phyloP scores from a whole-genome alignment of 805 yeast genomes.

The Wickerhamiella lipophila region DNA sequence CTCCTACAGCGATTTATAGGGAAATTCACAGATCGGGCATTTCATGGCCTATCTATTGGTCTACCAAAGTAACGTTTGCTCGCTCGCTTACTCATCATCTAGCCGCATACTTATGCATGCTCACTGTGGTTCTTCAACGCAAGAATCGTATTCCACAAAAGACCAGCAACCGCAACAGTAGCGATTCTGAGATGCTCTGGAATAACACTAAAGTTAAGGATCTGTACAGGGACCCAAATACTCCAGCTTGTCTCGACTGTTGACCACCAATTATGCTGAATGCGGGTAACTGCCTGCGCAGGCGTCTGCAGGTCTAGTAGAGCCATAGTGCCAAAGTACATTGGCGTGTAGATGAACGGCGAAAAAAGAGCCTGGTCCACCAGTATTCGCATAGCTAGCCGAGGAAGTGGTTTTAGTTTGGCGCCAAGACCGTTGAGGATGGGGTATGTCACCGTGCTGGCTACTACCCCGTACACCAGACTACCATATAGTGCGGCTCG shows the following conservation, averaged over 20 bases:
- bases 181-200: conserved; percentile 60
- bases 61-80: no score
- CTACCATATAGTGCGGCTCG: conserved; percentile 65
- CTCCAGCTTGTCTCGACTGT: conserved; percentile 67
- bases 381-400: conserved; percentile 38
- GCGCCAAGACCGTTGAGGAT: conserved; percentile 35
- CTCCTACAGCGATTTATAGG: no score
- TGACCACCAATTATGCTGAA: conserved; percentile 34
- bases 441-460: conserved; percentile 51
- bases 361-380: conserved; percentile 69
- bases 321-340: conserved; percentile 58
- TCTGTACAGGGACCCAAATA: conserved; percentile 80
- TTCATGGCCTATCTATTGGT: no score
- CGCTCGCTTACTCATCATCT: background rate
- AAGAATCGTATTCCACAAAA: conserved; percentile 75
- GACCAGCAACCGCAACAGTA: conserved; percentile 55
- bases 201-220: conserved; percentile 54
- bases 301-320: conserved; percentile 44
- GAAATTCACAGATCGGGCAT: no score
- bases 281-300: conserved; percentile 29
- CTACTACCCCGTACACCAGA: conserved; percentile 61
- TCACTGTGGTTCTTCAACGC: conserved; percentile 39
- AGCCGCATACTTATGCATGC: background rate
- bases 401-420: conserved; percentile 23
- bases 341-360: conserved; percentile 54